Base-by-base conservation (phyloP, 257 asterid species). In the Nicotiana tabacum region DNA sequence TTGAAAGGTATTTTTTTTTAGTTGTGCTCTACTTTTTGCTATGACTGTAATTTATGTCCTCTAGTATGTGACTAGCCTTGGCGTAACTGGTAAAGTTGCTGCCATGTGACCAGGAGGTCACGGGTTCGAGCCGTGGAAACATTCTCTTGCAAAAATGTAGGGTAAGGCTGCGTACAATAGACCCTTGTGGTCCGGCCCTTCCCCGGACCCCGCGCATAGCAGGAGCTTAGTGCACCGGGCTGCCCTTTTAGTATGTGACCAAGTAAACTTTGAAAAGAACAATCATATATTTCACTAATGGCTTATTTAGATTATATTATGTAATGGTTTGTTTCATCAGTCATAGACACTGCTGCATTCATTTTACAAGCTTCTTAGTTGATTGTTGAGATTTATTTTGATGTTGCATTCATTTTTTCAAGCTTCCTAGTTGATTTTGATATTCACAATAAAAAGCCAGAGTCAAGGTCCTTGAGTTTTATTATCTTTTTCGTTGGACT, bases 1-100 rank as follows among this genome's bases (percentile, higher is more conserved):
- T 92, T 87, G 99, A 96, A 86, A 93, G 99, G 99, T 95, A 93
- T 46, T 13, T 16, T 9, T 39, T 39, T 74, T 48, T 13, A 53
- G 57, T 53, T 12, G 57, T 51, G 57, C 57, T 10, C 16, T 53
- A 13, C 57, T 53, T 51, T 83, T 29, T 35, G 65, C 46, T 7
- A 43, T 43, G 48, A 72, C 53, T 53, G 16, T 62, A 33, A 17
- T 24, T 33, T 74, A 57, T 12, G 57, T 53, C 15, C 57, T 53
- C 16, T 13, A 53, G 57, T 4, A 53, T 53, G 57, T 12, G 17
- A 53, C 57, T 17, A 53, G 27, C 27, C 27, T 24, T 24, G 27
- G 27, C 27, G 27, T 24, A 24, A 24, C 27, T 24, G 27, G 27
- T 24, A 24, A 24, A 24, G 27, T 24, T 24, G 27, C 27, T 24